Base-by-base conservation (phyloP, 1,139 yeast genomes). In the Hemisphaericaspora subhashii region DNA sequence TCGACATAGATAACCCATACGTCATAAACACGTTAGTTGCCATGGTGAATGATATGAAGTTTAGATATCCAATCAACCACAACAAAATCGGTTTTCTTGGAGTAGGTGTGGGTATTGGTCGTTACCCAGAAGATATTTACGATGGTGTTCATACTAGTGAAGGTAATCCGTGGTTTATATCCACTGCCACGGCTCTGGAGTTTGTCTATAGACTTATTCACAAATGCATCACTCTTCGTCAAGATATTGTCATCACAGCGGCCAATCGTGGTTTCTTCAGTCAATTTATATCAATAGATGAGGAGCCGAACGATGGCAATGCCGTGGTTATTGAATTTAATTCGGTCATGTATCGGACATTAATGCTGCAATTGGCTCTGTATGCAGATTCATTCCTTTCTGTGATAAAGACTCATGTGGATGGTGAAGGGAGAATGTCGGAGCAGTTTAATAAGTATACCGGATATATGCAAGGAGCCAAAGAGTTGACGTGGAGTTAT, bases 91-190 rank as follows among this genome's bases (percentile, higher is more conserved):
- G 70, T 2, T 44, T 56, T 53, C 41, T 45, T 23, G 63, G 63
- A 16, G 52, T 64, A 17, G 95, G 94, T 0, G 80, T 83, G 31
- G 96, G 86, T 0, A 63, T 90, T 36, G 98, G 98, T 2, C 70
- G 98, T 53, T 92, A 92, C 55, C 96, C 97, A 0, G 98, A 90
- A 55, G 98, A 92, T 62, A 62, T 85, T 10, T 92, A 92, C 59
- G 86, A 90, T 60, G 98, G 98, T 0, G 68, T 74, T 44, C 83
- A 81, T 0, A 68, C 75, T 0, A 72, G 84, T 12, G 84, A 81
- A 50, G 98, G 97, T 2, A 92, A 92, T 54, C 98, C 98, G 2
- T 92, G 98, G 98, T 90, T 90, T 57, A 75, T 92, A 43, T 74
- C 94, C 16, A 90, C 97, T 0, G 80, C 92, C 0, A 72, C 92